These are phyloP conservation scores for Ophiosphaerella herpotricha DNA, from an alignment of 2,329 filamentous ascomycete genomes.

Conservation along the genomic window DNA sequence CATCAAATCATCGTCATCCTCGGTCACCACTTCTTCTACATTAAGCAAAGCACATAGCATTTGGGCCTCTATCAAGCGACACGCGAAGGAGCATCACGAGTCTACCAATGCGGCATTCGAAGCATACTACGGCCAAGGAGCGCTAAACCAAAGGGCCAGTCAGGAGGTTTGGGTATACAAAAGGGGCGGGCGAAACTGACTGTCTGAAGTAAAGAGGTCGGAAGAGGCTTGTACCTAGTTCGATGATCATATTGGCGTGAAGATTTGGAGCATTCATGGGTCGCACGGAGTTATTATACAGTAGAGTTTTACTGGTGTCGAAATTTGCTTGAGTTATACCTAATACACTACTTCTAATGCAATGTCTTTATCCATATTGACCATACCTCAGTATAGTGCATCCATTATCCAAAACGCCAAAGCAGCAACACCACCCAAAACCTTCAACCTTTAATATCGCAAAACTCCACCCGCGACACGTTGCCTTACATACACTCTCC, in stretches of 20 bases:
- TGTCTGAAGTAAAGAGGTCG: background rate
- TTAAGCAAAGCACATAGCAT: constrained; percentile 8
- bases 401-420: no score
- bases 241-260: no score
- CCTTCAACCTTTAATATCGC: no score
- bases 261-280: no score
- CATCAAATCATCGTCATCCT: constrained; percentile 5
- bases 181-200: constrained; percentile 6
- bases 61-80: constrained; percentile 23
- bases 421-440: no score
- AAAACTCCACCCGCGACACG: no score
- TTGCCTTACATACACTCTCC: background rate
- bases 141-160: background rate
- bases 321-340: no score
- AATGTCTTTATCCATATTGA: no score
- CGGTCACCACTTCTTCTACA: constrained; percentile 4
- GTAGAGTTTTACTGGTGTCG: no score
- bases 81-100: constrained; percentile 27
- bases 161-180: constrained; percentile 25
- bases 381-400: no score
- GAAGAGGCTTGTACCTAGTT: background rate
- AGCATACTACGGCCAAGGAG: constrained; percentile 24
- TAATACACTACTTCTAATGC: no score
- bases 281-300: no score
- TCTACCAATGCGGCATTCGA: constrained; percentile 25